Base-by-base conservation (phyloP, 371 early-diverging fungal genomes). In the Nematocida ausubeli region DNA sequence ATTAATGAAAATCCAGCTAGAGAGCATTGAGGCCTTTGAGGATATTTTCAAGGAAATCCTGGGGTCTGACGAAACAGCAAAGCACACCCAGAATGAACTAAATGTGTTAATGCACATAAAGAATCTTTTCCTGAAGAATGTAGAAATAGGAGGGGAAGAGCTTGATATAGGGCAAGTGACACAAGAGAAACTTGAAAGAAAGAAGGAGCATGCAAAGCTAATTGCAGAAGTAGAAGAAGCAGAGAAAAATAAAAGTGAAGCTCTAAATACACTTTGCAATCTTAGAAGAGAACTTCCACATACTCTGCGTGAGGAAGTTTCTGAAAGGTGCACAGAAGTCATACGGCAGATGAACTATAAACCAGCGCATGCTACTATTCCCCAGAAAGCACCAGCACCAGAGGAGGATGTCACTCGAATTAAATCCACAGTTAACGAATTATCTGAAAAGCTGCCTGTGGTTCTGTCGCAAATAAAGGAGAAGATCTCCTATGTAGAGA, bases 101-200 rank as follows among this genome's bases (percentile, higher is more conserved):
- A 51, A 75, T 34, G 78, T 75, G n/a, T 30, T 75, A 7, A 32
- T 62, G 22, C 34, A 65, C 12, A 58, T 75, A 54, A 75, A 75
- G 42, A 54, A 52, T 40, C 66, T 75, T 5, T 75, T 75, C 66
- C 44, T 75, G 26, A 75, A 66, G 65, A 75, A 75, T 55, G 56
- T 66, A 39, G 67, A 67, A 55, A 64, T 75, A 75, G 40, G 30
- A n/a, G 78, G 78, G 24, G 42, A 65, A 44, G 57, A 57, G 47
- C 39, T 56, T 6, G n/a, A 75, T 12, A 37, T 62, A 30, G 60
- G 63, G 16, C 7, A 26, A 34, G 14, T 71, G 3, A 49, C 62
- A 5, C 71, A 58, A 30, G 50, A 71, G 30, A 50, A 32, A 51
- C 30, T 62, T n/a, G 51, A 58, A 16, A 40, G 50, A 32, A 58